Percentiles rank a stretch among this genome's conserved stretches.
Conservation (phyloP, 2,329 filamentous ascomycete genomes). For the Trichoderma sp. region DNA sequence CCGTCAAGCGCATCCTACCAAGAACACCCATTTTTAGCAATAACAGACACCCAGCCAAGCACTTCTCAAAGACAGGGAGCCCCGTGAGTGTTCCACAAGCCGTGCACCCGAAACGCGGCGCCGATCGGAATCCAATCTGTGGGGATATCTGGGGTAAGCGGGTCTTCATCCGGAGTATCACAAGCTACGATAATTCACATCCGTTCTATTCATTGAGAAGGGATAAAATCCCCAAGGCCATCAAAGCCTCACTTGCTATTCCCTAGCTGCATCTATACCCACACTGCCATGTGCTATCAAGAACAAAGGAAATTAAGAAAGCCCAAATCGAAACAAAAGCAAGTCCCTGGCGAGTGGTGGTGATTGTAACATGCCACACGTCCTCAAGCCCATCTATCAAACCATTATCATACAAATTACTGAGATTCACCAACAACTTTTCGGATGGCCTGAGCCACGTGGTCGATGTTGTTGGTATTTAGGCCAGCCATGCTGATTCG, state of each 20-base stretch:
- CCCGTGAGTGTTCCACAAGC: not conserved
- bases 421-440: slow-evolving; percentile 60
- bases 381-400: not conserved
- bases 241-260: not conserved
- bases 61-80: not conserved
- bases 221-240: not conserved
- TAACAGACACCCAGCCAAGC: too few relatives aligned
- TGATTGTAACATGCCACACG: not conserved
- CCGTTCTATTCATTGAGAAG: not conserved
- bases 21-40: not conserved
- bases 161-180: not conserved
- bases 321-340: not conserved
- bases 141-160: not conserved
- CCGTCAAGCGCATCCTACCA: not conserved
- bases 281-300: not conserved
- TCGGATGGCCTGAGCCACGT: slow-evolving; percentile 86
- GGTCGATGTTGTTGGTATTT: slow-evolving; percentile 87
- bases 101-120: not conserved
- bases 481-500: slow-evolving; percentile 98
- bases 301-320: not conserved
- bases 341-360: not conserved
- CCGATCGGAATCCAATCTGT: not conserved
- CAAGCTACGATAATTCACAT: not conserved
- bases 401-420: slow-evolving; percentile 21
- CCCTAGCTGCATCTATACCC: slow-evolving; percentile 13